Conservation (phyloP, 306 rosid genomes). For the Vigna nakashimae region DNA sequence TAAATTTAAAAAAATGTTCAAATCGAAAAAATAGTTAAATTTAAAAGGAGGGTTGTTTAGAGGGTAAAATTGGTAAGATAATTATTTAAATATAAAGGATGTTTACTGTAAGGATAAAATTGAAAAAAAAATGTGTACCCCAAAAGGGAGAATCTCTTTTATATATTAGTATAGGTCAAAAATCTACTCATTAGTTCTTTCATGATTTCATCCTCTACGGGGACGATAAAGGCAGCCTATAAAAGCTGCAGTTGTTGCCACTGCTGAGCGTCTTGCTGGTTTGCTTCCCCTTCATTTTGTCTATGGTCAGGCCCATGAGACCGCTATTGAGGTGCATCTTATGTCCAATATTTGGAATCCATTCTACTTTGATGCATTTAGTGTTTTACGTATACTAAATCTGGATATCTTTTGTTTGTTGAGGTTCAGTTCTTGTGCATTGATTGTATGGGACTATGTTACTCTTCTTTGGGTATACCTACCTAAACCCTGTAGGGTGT, state of each 20-base stretch:
- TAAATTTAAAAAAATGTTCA: no score
- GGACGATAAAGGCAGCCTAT: slow-evolving; percentile 70
- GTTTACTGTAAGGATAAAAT: no score
- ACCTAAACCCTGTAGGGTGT: background rate
- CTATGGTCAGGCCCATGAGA: slow-evolving; percentile 86
- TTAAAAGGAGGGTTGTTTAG: no score
- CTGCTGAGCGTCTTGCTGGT: slow-evolving; percentile 93
- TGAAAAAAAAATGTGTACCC: no score
- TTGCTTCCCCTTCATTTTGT: slow-evolving; percentile 91
- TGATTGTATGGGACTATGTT: background rate
- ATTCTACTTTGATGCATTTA: slow-evolving; percentile 11
- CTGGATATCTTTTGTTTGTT: slow-evolving; percentile 13
- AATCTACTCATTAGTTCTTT: slow-evolving; percentile 35
- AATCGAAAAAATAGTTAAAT: no score
- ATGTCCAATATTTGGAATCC: slow-evolving; percentile 24
- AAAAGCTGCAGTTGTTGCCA: slow-evolving; percentile 93
- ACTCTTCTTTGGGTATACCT: slow-evolving; percentile 4
- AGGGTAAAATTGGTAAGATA: no score
- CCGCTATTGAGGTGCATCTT: slow-evolving; percentile 77
- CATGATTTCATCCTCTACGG: slow-evolving; percentile 39
- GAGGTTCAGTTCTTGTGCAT: slow-evolving; percentile 33
- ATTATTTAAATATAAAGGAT: no score
- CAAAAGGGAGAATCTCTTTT: no score
- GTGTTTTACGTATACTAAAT: slow-evolving; percentile 16
- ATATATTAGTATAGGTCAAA: background rate